Percentiles rank a stretch among this genome's conserved stretches.
These are phyloP conservation scores for Drosera spatulata DNA, from an alignment of 179 eudicot species.

Conservation along the genomic window DNA sequence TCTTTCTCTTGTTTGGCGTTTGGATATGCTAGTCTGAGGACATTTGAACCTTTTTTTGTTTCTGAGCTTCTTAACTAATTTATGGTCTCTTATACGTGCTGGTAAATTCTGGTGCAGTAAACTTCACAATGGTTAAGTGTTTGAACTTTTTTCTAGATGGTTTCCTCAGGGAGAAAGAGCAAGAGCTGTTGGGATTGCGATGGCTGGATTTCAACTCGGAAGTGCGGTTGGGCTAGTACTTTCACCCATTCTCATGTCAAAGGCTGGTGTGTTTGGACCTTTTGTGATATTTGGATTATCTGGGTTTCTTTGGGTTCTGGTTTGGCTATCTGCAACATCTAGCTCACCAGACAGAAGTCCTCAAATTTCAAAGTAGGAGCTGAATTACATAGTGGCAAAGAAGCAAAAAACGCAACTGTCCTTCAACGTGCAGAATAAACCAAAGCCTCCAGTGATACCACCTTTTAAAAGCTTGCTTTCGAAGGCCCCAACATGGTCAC, in stretches of 20 bases:
- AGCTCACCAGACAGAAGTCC: conserved; percentile 69
- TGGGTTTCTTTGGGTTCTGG: conserved; percentile 95
- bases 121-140: conserved; percentile 3
- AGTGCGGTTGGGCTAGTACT: conserved; percentile 90
- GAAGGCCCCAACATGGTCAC: conserved; percentile 88
- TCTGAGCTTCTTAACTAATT: not conserved
- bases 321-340: conserved; percentile 94
- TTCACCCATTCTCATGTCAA: conserved; percentile 95
- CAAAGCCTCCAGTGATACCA: conserved; percentile 45
- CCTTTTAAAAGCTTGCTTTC: conserved; percentile 79
- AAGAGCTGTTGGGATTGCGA: conserved; percentile 96
- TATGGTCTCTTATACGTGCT: not conserved
- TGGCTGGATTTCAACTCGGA: conserved; percentile 99
- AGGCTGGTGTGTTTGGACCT: conserved; percentile 89
- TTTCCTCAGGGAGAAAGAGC: conserved; percentile 88
- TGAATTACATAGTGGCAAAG: conserved; percentile 53
- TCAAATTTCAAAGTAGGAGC: conserved; percentile 74
- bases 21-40: too few species aligned
- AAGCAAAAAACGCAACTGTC: conserved; percentile 26
- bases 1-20: too few species aligned
- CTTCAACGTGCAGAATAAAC: conserved; percentile 19
- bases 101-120: not conserved
- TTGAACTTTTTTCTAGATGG: conserved; percentile 58
- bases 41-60: too few species aligned
- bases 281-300: conserved; percentile 92